Percentiles rank a stretch among this genome's conserved stretches.
These are phyloP conservation scores for Aegilops bicornis DNA, from an alignment of 176 grass and related monocot genomes.

Conservation along the genomic window DNA sequence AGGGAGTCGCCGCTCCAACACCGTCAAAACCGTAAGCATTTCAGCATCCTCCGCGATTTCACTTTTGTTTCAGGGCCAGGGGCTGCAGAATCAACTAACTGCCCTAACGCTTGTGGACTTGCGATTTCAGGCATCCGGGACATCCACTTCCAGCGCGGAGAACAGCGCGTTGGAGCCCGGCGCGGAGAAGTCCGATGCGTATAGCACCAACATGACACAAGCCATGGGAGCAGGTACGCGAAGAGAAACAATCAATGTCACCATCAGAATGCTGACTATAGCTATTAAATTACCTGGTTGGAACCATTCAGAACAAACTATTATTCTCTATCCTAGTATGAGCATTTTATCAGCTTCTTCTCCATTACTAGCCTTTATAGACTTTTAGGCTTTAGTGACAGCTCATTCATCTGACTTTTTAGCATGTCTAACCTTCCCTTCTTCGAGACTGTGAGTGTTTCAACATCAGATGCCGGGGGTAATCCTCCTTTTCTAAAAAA, in stretches of 20 bases:
- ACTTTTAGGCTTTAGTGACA: not conserved
- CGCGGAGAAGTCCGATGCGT: slow-evolving; percentile 58
- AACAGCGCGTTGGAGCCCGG: slow-evolving; percentile 38
- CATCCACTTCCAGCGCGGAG: slow-evolving; percentile 49
- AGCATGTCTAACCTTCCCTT: not conserved
- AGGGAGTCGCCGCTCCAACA: slow-evolving; percentile 52
- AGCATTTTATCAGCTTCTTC: not conserved
- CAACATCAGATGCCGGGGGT: too few species aligned
- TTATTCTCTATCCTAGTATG: not conserved
- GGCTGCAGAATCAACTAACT: too few species aligned
- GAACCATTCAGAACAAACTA: not conserved
- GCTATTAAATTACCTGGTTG: not conserved
- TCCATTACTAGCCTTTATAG: not conserved
- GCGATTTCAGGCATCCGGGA: slow-evolving; percentile 42
- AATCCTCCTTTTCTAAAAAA: too few species aligned
- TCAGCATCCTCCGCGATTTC: not conserved
- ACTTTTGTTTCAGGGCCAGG: not conserved
- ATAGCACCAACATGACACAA: slow-evolving; percentile 84
- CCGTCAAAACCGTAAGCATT: slow-evolving; percentile 54
- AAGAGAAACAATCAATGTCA: not conserved
- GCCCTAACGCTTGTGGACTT: not conserved
- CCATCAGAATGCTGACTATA: not conserved
- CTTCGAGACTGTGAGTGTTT: not conserved
- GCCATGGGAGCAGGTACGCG: slow-evolving; percentile 84
- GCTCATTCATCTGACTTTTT: not conserved